Conservation (phyloP, 2,329 filamentous ascomycete genomes). For the Fusarium begoniae region DNA sequence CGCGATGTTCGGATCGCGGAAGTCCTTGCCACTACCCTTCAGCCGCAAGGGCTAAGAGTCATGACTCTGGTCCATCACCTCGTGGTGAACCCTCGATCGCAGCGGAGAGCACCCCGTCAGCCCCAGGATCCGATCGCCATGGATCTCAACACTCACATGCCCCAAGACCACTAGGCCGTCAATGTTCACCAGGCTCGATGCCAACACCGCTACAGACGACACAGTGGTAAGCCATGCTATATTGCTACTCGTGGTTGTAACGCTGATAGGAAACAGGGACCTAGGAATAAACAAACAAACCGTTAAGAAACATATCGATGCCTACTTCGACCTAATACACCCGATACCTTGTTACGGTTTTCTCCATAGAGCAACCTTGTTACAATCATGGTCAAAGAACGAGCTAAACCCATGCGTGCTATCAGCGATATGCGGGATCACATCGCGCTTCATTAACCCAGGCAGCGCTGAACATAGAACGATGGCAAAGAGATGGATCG, state of each 20-base stretch:
- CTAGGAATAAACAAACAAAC: background rate
- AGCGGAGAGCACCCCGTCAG: background rate
- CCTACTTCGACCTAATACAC: slow-evolving; percentile 20
- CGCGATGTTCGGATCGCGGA: background rate
- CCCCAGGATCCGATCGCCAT: background rate
- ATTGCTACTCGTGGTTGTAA: fast-evolving
- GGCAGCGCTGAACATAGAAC: background rate
- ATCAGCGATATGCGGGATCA: slow-evolving; percentile 9
- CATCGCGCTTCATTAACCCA: background rate
- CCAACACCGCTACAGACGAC: background rate
- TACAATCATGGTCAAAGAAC: slow-evolving; percentile 20
- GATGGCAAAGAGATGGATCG: slow-evolving; percentile 18
- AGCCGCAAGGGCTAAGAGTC: background rate
- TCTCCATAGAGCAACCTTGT: slow-evolving; percentile 15
- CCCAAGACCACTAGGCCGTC: background rate
- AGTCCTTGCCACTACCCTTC: slow-evolving; percentile 4
- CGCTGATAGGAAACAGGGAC: background rate
- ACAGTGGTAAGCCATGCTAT: background rate
- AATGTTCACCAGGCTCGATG: background rate
- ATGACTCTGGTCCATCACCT: background rate
- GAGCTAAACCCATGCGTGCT: slow-evolving; percentile 9
- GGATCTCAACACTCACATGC: too few relatives aligned
- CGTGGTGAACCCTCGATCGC: background rate
- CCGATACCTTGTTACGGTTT: slow-evolving; percentile 20
- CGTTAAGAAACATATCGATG: slow-evolving; percentile 20